Evolutionary conservation across 2,329 filamentous ascomycete genomes (phyloP).

Genomic region (Akanthomyces dipterigenus): DNA sequence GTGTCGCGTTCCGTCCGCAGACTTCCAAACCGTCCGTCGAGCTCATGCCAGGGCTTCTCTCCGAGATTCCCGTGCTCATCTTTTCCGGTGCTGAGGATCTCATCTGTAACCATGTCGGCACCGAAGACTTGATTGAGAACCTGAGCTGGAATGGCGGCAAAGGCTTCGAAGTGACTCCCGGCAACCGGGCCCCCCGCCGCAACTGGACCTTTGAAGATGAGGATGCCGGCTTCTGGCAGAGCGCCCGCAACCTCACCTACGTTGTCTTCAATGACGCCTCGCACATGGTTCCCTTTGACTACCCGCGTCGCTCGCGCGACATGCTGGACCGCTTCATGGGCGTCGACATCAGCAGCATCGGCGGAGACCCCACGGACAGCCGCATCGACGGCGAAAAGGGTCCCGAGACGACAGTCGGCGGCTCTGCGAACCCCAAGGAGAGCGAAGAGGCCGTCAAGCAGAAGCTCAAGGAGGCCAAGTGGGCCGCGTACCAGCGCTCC

Average conservation of each 20-base stretch:
- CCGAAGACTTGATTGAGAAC: constrained; percentile 82
- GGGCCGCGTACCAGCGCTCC: constrained; percentile 81
- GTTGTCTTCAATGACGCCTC: constrained; percentile 92
- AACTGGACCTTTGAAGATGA: constrained; percentile 93
- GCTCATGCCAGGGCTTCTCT: constrained; percentile 71
- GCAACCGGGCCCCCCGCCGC: constrained; percentile 83
- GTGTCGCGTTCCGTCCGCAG: constrained; percentile 59
- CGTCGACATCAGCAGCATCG: constrained; percentile 85
- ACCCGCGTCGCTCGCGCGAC: constrained; percentile 76
- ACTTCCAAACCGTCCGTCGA: constrained; percentile 68
- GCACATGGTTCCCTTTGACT: constrained; percentile 98
- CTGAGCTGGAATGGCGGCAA: constrained; percentile 88
- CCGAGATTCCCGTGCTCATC: constrained; percentile 70
- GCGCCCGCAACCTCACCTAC: constrained; percentile 91
- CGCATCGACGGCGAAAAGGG: constrained; percentile 80
- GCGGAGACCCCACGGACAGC: constrained; percentile 70
- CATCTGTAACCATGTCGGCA: constrained; percentile 96
- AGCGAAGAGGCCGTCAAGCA: constrained; percentile 60
- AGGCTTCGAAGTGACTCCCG: constrained; percentile 82
- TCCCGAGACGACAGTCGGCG: constrained; percentile 69
- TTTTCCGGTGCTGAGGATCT: constrained; percentile 93
- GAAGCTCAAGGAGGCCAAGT: constrained; percentile 73
- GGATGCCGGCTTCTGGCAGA: constrained; percentile 84
- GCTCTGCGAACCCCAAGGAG: constrained; percentile 51
- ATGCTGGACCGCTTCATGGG: constrained; percentile 97